Conservation (phyloP, 306 rosid species). For the Lathyrus tuberosus region DNA sequence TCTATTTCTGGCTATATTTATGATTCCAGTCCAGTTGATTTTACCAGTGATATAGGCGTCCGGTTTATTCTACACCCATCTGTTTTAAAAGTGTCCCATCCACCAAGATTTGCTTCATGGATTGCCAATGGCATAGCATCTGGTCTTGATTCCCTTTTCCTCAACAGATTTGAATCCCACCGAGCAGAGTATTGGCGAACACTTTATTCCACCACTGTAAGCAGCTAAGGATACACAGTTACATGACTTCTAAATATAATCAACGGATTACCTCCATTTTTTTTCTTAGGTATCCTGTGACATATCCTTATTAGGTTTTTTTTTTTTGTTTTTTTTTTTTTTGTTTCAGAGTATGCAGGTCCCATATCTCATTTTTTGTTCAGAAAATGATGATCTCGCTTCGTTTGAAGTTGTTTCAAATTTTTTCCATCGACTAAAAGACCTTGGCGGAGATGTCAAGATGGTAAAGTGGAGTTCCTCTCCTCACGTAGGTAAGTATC, state of each 20-base stretch:
- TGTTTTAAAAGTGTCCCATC: constrained; percentile 72
- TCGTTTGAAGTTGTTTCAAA: constrained; percentile 70
- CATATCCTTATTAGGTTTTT: constrained; percentile 30
- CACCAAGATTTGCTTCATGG: constrained; percentile 85
- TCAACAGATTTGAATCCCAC: constrained; percentile 80
- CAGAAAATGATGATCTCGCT: constrained; percentile 88
- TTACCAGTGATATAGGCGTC: constrained; percentile 90
- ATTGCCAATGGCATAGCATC: constrained; percentile 74
- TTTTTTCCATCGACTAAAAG: constrained; percentile 67
- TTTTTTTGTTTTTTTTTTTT: constrained; percentile 22
- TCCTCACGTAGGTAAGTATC: constrained; percentile 85
- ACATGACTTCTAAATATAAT: background rate
- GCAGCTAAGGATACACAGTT: constrained; percentile 31
- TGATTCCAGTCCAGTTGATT: constrained; percentile 98
- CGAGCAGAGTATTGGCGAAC: constrained; percentile 97
- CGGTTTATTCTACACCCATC: constrained; percentile 80
- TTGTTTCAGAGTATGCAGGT: constrained; percentile 79
- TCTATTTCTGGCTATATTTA: constrained; percentile 83
- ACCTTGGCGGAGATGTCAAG: constrained; percentile 85
- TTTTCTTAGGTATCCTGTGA: constrained; percentile 27
- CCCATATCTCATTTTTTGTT: constrained; percentile 86
- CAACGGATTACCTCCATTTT: constrained; percentile 12
- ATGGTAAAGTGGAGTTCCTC: constrained; percentile 79
- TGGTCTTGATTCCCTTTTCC: constrained; percentile 90
- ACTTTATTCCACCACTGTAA: constrained; percentile 82